A percentile compares a stretch with the other conserved stretches of the same genome.
Evolutionary conservation across 805 yeast species (phyloP).

Genomic region (Wickerhamomyces tratensis): DNA sequence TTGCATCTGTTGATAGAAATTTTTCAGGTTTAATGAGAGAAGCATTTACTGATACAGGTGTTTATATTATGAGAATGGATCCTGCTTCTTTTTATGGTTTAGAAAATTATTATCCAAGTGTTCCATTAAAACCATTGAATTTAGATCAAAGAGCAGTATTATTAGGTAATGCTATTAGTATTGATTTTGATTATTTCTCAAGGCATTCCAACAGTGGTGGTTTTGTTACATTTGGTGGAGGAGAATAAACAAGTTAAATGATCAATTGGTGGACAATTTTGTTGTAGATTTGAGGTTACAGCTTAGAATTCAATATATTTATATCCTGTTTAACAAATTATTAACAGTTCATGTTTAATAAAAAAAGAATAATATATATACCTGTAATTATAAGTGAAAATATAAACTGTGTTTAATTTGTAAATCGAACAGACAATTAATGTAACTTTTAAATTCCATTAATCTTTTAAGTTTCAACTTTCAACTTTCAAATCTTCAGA

Average conservation of each 20-base stretch:
- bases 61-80: slow-evolving; percentile 79
- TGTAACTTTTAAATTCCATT: too few relatives aligned
- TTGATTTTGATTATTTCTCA: slow-evolving; percentile 96
- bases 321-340: too few relatives aligned
- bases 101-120: slow-evolving; percentile 38
- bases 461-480: too few relatives aligned
- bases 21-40: slow-evolving; percentile 96
- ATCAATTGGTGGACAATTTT: neutral
- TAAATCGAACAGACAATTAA: too few relatives aligned
- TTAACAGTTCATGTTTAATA: too few relatives aligned
- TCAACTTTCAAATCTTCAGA: too few relatives aligned
- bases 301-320: too few relatives aligned
- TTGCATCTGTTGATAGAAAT: slow-evolving; percentile 80
- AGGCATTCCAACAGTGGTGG: slow-evolving; percentile 61
- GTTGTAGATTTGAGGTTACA: too few relatives aligned
- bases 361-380: too few relatives aligned
- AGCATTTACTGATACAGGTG: slow-evolving; percentile 90
- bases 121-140: slow-evolving; percentile 37
- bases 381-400: too few relatives aligned
- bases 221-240: slow-evolving; percentile 16
- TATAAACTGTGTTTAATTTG: too few relatives aligned
- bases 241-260: slow-evolving; percentile 11
- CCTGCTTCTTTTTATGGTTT: slow-evolving; percentile 55
- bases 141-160: slow-evolving; percentile 80
- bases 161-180: slow-evolving; percentile 80